phyloP scores from a whole-genome alignment of 805 yeast species.

The Metschnikowia orientalis region DNA sequence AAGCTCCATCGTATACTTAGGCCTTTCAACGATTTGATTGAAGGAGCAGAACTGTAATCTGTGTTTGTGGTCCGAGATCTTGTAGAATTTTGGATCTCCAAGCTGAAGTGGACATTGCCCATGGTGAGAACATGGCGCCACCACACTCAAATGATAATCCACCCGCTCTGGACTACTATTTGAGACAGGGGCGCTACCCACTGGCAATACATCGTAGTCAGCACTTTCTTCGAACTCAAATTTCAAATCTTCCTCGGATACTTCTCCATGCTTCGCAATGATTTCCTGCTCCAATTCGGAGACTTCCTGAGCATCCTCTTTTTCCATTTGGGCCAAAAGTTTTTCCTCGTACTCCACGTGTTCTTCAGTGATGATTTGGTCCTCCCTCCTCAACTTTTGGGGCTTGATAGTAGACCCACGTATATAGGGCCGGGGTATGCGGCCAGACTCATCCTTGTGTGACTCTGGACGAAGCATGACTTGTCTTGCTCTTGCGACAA shows the following conservation, averaged over 20 bases:
- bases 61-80: conserved; percentile 50
- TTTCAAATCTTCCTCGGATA: conserved; percentile 40
- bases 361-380: conserved; percentile 33
- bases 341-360: conserved; percentile 31
- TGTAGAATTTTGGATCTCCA: conserved; percentile 64
- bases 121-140: conserved; percentile 93
- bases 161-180: conserved; percentile 12
- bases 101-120: conserved; percentile 80
- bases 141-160: conserved; percentile 54
- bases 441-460: conserved; percentile 48
- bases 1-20: conserved; percentile 73
- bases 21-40: conserved; percentile 68
- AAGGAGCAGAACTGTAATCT: conserved; percentile 73
- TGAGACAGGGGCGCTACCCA: conserved; percentile 17
- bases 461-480: conserved; percentile 83
- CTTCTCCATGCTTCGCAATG: conserved; percentile 39
- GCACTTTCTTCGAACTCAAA: conserved; percentile 43
- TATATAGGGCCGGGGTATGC: conserved; percentile 66
- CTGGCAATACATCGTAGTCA: conserved; percentile 26
- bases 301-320: conserved; percentile 18
- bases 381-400: conserved; percentile 32
- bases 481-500: conserved; percentile 86
- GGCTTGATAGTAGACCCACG: conserved; percentile 46
- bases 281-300: conserved; percentile 28
- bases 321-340: conserved; percentile 24